phyloP scores from a whole-genome alignment of 305 asterid species.

The Plantago lanceolata region DNA sequence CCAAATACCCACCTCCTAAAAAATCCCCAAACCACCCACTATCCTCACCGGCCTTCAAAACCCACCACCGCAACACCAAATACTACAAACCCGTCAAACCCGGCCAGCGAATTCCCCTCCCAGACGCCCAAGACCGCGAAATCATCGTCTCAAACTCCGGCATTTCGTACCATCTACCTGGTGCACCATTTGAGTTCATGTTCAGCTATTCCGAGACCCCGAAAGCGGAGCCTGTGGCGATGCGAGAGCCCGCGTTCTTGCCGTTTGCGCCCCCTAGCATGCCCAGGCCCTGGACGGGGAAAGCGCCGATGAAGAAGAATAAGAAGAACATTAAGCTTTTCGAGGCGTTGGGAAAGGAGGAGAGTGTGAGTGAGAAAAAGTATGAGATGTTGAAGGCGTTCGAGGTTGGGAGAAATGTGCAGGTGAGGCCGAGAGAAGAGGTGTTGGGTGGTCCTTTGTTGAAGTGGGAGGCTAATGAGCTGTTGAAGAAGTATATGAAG shows the following conservation, averaged over 20 bases:
- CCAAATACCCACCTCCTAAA: conserved; percentile 61
- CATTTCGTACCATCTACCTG: conserved; percentile 69
- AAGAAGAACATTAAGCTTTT: conserved; percentile 71
- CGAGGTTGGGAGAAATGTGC: conserved; percentile 42
- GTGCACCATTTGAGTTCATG: conserved; percentile 90
- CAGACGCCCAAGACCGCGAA: conserved; percentile 45
- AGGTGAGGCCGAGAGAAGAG: conserved; percentile 48
- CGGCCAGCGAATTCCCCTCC: conserved; percentile 53
- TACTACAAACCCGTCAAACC: conserved; percentile 78
- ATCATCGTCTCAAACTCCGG: conserved; percentile 67
- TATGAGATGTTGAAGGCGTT: conserved; percentile 72
- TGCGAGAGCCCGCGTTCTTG: conserved; percentile 85
- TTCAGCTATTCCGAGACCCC: conserved; percentile 90
- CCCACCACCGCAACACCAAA: conserved; percentile 54
- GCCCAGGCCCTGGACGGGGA: conserved; percentile 97
- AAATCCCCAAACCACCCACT: conserved; percentile 35
- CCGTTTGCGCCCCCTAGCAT: conserved; percentile 92
- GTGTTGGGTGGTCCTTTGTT: conserved; percentile 67
- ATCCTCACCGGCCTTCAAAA: conserved; percentile 33
- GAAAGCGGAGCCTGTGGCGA: conserved; percentile 63
- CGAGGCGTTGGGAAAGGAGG: conserved; percentile 45
- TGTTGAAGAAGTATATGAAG: conserved; percentile 46
- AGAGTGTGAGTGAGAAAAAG: conserved; percentile 29
- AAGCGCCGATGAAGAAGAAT: conserved; percentile 83
- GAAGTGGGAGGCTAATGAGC: conserved; percentile 55